phyloP scores from a whole-genome alignment of 805 yeast genomes.

The Clavispora carvajalis region DNA sequence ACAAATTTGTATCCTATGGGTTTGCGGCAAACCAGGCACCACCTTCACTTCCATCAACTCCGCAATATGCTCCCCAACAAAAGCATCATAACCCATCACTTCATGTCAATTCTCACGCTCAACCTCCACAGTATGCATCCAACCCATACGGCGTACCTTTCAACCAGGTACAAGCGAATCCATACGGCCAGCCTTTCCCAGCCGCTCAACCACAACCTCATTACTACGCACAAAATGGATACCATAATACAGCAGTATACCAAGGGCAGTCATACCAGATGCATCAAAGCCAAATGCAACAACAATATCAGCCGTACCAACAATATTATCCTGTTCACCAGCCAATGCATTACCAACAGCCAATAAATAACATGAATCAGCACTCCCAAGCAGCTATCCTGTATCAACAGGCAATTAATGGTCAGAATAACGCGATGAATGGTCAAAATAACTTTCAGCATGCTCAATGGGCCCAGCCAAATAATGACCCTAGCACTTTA shows the following conservation, averaged over 20 bases:
- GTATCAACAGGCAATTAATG: not conserved
- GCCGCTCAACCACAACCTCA: conserved; percentile 12
- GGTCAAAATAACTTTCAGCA: not conserved
- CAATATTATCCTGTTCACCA: conserved; percentile 1
- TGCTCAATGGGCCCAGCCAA: not conserved
- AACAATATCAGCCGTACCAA: conserved; percentile 5
- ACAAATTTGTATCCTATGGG: conserved; percentile 16
- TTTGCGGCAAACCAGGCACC: conserved; percentile 7
- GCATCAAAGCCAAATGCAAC: conserved; percentile 10
- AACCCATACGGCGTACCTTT: conserved; percentile 21
- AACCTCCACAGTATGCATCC: not conserved
- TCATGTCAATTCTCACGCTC: conserved; percentile 1
- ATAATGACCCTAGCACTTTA: conserved; percentile 4
- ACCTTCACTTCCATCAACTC: not conserved
- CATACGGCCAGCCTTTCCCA: conserved; percentile 8
- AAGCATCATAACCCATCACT: conserved; percentile 7
- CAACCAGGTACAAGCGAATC: conserved; percentile 16
- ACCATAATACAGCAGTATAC: not conserved
- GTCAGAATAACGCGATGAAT: too few relatives aligned
- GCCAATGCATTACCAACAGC: conserved; percentile 1
- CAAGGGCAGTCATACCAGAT: not conserved
- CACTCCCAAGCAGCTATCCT: conserved; percentile 1
- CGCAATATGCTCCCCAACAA: conserved; percentile 1
- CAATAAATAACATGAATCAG: too few relatives aligned
- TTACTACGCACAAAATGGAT: not conserved